Percentiles rank a stretch among this genome's conserved stretches.
These are phyloP conservation scores for Butyriboletus loyo DNA, from an alignment of 768 basidiomycete genomes.

Conservation along the genomic window DNA sequence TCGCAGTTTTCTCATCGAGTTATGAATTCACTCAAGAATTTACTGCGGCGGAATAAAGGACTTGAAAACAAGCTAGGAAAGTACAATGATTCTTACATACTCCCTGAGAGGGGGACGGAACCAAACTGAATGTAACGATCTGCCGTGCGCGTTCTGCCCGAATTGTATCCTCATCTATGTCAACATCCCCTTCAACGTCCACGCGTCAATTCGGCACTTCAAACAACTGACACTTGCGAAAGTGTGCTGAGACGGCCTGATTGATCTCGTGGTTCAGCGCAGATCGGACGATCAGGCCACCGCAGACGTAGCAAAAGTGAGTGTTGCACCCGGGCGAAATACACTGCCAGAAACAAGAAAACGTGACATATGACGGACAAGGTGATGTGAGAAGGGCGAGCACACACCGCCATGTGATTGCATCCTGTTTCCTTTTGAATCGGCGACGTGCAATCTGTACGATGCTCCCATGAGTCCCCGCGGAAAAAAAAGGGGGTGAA, in stretches of 20 bases:
- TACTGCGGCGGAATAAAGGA: background rate
- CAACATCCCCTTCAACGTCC: background rate
- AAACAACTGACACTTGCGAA: constrained; percentile 33
- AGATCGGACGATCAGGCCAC: constrained; percentile 43
- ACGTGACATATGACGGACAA: background rate
- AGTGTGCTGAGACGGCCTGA: constrained; percentile 33
- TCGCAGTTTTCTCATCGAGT: background rate
- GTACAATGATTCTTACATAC: background rate
- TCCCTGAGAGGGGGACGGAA: background rate
- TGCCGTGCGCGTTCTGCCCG: background rate
- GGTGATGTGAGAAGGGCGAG: background rate
- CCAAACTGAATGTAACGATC: background rate
- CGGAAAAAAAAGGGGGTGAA: background rate
- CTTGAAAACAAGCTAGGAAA: background rate
- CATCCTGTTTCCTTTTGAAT: constrained; percentile 52
- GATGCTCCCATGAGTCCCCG: background rate
- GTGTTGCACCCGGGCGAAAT: constrained; percentile 57
- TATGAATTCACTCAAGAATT: background rate
- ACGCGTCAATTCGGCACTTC: constrained; percentile 28
- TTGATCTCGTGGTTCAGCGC: constrained; percentile 33
- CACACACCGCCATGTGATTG: constrained; percentile 53
- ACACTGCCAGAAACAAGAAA: constrained; percentile 36
- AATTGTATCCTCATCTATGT: background rate
- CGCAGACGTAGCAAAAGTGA: constrained; percentile 57
- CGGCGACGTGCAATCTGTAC: constrained; percentile 44